Evolutionary conservation across 345 rosid genomes (phyloP), one percentile per base, ranked within the genome.

Genomic region (Theobroma cacao): DNA sequence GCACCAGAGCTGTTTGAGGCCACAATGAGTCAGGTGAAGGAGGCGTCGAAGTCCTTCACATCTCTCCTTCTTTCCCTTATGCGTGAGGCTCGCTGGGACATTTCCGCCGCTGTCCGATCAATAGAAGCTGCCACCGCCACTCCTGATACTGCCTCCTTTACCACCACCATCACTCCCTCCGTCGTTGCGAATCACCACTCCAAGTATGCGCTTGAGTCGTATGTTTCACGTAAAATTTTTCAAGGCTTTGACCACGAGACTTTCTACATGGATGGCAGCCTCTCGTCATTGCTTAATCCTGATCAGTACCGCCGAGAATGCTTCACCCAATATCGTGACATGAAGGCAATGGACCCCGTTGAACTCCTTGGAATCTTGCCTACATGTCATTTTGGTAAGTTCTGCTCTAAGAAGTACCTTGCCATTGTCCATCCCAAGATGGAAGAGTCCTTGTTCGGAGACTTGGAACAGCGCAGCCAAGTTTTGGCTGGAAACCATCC

Each of bases 41-140:
- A 91, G 75, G 81, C 93, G 13, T 91, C 94, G 2, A 93, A 92
- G 82, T 88, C 97, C 26, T 96, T 96, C 88, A 89, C 97, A 4
- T 80, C 88, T 48, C 85, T 89, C 13, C 89, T 96, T 47, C 88
- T 93, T 72, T 88, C 99, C 47, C 88, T 87, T 52, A 96, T 96
- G 99, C 88, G 94, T 34, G 80, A 91, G 64, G 99, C 98, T 5
- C 99, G 84, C 15, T 92, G 99, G 99, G 98, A 96, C 82, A 94
- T 93, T 18, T 85, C 93, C 7, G 97, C 98, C 14, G 97, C 97
- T 0, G 96, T 95, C 66, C 97, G 97, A 2, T 96, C 98, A 56
- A 96, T 96, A 31, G 98, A 91, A 81, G 90, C 97, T 2, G 97
- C 97, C 2, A 78, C 89, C 7, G 79, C 92, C 20, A 69, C 80